Base-by-base conservation (phyloP, 352 stramenopile genomes). In the Phytophthora rubi region DNA sequence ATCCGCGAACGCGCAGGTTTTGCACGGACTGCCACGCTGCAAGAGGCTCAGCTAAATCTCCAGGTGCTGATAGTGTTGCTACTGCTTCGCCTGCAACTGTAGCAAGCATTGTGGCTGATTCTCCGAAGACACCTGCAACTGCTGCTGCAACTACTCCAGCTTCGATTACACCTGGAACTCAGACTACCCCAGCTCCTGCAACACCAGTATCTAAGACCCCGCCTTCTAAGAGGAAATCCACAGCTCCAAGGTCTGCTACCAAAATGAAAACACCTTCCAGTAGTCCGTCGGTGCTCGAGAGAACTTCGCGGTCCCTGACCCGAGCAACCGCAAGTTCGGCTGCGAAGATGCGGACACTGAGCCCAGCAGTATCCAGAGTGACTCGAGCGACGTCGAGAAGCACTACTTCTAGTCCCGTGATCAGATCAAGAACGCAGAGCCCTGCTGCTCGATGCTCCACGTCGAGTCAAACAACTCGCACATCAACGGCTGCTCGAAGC, bases 21-120 rank as follows among this genome's bases (percentile, higher is more conserved):
- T 92, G 85, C 64, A 80, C 73, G 4, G 75, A 79, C n/a, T 92
- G 85, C 42, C 61, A 71, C 7, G 72, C 65, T 18, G 35, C 65
- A 6, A 85, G 68, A 21, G 62, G 62, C n/a, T 52, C 62, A n/a
- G 49, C 56, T 30, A 75, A 75, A 59, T 72, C 53, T 45, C 61
- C 55, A 15, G 56, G 54, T 59, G 49, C 44, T 63, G 52, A 67
- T 23, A 71, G 39, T 35, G 53, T 52, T 33, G 47, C 28, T 54
- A 8, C 18, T 48, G 44, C 33, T 4, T 64, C 64, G 30, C 51
- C 64, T 53, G 59, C 53, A 42, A 66, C 54, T 47, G 28, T 59
- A n/a, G 52, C 54, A 37, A 70, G 28, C 12, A 67, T 57, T 10
- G 58, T 68, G 18, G 33, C 53, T 21, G 45, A 60, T 23, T 65